A percentile compares a stretch with the other conserved stretches of the same genome.
These are phyloP conservation scores for Zhuliangozyma parablackwelliae DNA, from an alignment of 1,139 yeast species.

Conservation along the genomic window DNA sequence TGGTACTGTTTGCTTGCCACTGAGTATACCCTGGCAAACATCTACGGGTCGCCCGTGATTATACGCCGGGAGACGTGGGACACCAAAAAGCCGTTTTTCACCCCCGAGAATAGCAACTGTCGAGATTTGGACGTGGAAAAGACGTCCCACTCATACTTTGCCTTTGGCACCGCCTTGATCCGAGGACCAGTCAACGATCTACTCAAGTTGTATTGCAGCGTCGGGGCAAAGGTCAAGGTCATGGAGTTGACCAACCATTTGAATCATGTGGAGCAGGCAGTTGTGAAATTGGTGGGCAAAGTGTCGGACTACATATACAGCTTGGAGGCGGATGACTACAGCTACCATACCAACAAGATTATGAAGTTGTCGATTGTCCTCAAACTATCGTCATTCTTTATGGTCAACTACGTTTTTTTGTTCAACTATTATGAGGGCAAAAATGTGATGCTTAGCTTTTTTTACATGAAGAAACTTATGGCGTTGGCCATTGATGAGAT, in stretches of 20 bases:
- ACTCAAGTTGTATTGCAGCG: constrained; percentile 3
- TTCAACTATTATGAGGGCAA: constrained; percentile 27
- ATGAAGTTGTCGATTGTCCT: constrained; percentile 28
- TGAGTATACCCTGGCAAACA: constrained; percentile 31
- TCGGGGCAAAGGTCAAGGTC: constrained; percentile 5
- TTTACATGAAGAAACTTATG: constrained; percentile 26
- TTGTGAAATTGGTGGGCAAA: constrained; percentile 23
- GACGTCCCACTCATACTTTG: constrained; percentile 13
- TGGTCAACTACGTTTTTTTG: constrained; percentile 30
- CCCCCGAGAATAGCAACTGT: constrained; percentile 9
- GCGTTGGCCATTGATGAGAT: constrained; percentile 25
- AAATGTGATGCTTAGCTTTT: constrained; percentile 19
- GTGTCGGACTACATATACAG: constrained; percentile 27
- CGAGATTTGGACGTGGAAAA: constrained; percentile 14
- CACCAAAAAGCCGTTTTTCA: constrained; percentile 30
- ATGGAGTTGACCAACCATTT: constrained; percentile 13
- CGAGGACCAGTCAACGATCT: constrained; percentile 11
- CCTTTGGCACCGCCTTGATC: constrained; percentile 14
- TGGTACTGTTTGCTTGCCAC: constrained; percentile 42
- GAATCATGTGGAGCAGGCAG: constrained; percentile 28
- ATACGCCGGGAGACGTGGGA: constrained; percentile 30
- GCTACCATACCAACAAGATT: constrained; percentile 26
- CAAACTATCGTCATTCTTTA: constrained; percentile 24
- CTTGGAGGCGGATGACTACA: constrained; percentile 12
- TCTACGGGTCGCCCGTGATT: constrained; percentile 37